Base-by-base conservation (phyloP, 2,329 filamentous ascomycete species). In the Calonectria hongkongensis region DNA sequence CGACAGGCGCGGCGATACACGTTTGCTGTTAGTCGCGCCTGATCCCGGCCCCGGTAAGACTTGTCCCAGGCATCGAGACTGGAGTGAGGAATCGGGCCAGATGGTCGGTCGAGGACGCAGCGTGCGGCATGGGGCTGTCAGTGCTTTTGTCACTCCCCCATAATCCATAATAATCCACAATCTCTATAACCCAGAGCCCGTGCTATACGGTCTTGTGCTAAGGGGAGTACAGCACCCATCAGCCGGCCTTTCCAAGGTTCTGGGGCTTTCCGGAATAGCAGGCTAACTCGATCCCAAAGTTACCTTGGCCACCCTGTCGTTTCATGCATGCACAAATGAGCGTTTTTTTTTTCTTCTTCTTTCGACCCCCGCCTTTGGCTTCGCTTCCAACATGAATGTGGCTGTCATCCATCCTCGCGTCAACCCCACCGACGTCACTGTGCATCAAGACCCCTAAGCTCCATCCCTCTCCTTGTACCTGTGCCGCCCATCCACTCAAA, bases 381-480 rank as follows among this genome's bases (percentile, higher is more conserved):
- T 58, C 33, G 54, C 13, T 58, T 58, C 54, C 33, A 27, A 39
- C 54, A 36, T 58, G 21, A 58, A 33, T 66, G 48, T 60, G 43
- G 60, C 48, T 60, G 68, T 56, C 63, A 56, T 64, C 54, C 28
- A 56, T 58, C 41, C 54, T 56, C 50, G 27, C 67, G 18, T n/a
- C 51, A 30, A 66, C 70, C 70, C 70, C 70, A 60, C 70, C 66
- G 66, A 72, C 70, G 70, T 72, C 70, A 72, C 68, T 39, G 39
- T 72, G 70, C 70, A 72, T 60, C 21, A 27, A 51, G 36, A 51
- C 64, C 47, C 41, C 30, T 48, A 45, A 16, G 30, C 64, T 56
- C 60, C 36, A 33, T 56, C 60, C 50, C 48, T 25, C 21, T 62
- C 41, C 21, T 41, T 58, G 21, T 36, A 33, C 39, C 33, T 36